phyloP scores from a whole-genome alignment of 192 early-diverging fungal genomes.

The Umbelopsis isabellina region DNA sequence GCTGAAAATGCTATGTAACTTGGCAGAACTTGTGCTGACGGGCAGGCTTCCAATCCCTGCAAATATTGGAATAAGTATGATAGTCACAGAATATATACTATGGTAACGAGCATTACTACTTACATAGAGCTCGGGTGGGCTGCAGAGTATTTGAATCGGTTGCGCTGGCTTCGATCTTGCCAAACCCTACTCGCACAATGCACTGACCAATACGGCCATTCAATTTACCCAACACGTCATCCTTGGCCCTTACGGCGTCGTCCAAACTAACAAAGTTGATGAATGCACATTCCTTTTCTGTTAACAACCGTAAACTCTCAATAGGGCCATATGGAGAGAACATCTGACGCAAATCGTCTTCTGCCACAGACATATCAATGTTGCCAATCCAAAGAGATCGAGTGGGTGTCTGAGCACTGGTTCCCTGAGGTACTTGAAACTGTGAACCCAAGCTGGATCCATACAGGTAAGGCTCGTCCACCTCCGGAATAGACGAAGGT shows the following conservation, averaged over 20 bases:
- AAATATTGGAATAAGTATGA: not conserved
- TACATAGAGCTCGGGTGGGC: slow-evolving; percentile 78
- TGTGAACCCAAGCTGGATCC: slow-evolving; percentile 27
- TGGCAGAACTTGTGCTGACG: slow-evolving; percentile 67
- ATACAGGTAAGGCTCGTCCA: slow-evolving; percentile 8
- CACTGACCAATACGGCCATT: slow-evolving; percentile 81
- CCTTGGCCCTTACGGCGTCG: slow-evolving; percentile 84
- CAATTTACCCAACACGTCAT: slow-evolving; percentile 72
- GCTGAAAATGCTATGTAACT: slow-evolving; percentile 75
- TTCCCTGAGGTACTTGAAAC: not conserved
- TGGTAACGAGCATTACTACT: slow-evolving; percentile 22
- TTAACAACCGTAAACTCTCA: slow-evolving; percentile 85
- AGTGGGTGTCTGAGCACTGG: slow-evolving; percentile 63
- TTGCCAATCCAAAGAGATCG: slow-evolving; percentile 96
- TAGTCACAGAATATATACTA: not conserved
- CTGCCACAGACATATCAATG: slow-evolving; percentile 76
- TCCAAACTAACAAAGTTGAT: slow-evolving; percentile 87
- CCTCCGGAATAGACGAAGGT: not conserved
- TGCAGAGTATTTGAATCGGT: slow-evolving; percentile 59
- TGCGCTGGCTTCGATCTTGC: slow-evolving; percentile 65
- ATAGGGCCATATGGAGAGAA: slow-evolving; percentile 92
- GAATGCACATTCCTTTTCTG: slow-evolving; percentile 96
- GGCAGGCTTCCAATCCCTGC: slow-evolving; percentile 94
- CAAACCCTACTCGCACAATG: slow-evolving; percentile 80
- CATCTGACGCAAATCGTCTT: slow-evolving; percentile 76